Evolutionary conservation across 1,284 basidiomycete genomes (phyloP).

Genomic region (Cutaneotrichosporon cavernicola): DNA sequence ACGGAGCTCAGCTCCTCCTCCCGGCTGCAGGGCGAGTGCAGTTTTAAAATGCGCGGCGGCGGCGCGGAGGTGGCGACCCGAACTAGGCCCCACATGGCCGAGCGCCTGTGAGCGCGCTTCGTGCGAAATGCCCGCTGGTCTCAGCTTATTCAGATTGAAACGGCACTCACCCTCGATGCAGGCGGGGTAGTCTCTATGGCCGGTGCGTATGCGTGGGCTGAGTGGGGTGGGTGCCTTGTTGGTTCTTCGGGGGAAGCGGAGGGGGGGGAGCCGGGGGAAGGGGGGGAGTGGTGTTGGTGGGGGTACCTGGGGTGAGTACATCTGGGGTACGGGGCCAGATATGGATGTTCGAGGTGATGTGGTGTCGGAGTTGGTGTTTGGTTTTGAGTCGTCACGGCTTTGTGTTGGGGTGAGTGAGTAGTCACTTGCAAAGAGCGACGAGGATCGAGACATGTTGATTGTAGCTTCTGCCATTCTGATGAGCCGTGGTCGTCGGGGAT

Average conservation of each 20-base stretch:
- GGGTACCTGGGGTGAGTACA: background rate
- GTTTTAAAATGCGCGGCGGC: constrained; percentile 43
- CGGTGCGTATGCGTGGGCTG: background rate
- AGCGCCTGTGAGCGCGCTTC: constrained; percentile 43
- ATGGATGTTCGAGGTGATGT: background rate
- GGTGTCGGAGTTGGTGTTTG: background rate
- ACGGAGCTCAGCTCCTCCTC: constrained; percentile 39
- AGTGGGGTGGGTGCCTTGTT: background rate
- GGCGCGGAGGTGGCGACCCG: constrained; percentile 47
- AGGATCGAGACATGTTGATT: background rate
- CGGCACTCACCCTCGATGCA: constrained; percentile 48
- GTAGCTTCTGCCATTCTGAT: background rate
- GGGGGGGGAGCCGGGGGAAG: background rate
- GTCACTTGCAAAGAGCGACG: constrained; percentile 5
- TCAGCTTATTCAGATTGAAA: background rate
- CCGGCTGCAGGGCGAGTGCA: constrained; percentile 34
- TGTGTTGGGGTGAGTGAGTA: constrained; percentile 1
- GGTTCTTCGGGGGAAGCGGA: background rate
- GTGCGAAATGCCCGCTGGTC: constrained; percentile 43
- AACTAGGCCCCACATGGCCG: constrained; percentile 41
- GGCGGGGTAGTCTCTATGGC: background rate
- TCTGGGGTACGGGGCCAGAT: background rate
- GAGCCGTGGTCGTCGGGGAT: background rate
- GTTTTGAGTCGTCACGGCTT: background rate
- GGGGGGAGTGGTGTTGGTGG: background rate